phyloP scores from a whole-genome alignment of 2,329 filamentous ascomycete species.

The Pseudogymnoascus verrucosus region DNA sequence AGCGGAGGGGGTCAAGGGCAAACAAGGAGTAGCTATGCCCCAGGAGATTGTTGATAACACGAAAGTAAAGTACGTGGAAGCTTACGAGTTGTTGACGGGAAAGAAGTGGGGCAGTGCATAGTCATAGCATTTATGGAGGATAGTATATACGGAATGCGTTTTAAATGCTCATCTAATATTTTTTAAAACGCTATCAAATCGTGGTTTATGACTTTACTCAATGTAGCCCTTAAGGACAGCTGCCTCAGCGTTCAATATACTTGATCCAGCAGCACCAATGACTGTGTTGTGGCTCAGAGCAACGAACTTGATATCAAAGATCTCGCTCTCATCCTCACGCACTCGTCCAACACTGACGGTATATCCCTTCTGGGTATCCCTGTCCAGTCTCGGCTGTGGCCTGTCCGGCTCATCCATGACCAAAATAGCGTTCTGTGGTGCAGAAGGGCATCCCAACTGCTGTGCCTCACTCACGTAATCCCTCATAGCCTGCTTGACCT shows the following conservation, averaged over 20 bases:
- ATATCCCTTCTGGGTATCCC: slow-evolving; percentile 78
- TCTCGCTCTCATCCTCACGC: slow-evolving; percentile 74
- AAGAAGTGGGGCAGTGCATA: slow-evolving; percentile 34
- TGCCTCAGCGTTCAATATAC: slow-evolving; percentile 89
- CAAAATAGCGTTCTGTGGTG: slow-evolving; percentile 70
- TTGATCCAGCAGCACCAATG: slow-evolving; percentile 92
- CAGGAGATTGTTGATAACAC: slow-evolving; percentile 64
- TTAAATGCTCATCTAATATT: slow-evolving; percentile 3
- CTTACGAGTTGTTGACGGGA: slow-evolving; percentile 62
- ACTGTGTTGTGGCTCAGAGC: slow-evolving; percentile 88
- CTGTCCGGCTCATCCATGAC: slow-evolving; percentile 87
- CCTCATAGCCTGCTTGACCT: slow-evolving; percentile 71
- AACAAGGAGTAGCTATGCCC: slow-evolving; percentile 64
- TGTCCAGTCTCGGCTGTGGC: slow-evolving; percentile 84
- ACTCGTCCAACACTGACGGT: slow-evolving; percentile 84
- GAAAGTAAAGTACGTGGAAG: slow-evolving; percentile 65
- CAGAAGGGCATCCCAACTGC: slow-evolving; percentile 76
- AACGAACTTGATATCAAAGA: slow-evolving; percentile 94
- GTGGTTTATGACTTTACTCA: not conserved
- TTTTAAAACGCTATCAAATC: not conserved
- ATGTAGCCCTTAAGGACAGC: slow-evolving; percentile 83
- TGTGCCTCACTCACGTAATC: slow-evolving; percentile 77
- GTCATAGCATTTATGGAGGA: not conserved
- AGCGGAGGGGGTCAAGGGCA: slow-evolving; percentile 63
- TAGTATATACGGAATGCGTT: not conserved